Evolutionary conservation across 495 filamentous ascomycete species (phyloP).

Genomic region (Podospora comata): DNA sequence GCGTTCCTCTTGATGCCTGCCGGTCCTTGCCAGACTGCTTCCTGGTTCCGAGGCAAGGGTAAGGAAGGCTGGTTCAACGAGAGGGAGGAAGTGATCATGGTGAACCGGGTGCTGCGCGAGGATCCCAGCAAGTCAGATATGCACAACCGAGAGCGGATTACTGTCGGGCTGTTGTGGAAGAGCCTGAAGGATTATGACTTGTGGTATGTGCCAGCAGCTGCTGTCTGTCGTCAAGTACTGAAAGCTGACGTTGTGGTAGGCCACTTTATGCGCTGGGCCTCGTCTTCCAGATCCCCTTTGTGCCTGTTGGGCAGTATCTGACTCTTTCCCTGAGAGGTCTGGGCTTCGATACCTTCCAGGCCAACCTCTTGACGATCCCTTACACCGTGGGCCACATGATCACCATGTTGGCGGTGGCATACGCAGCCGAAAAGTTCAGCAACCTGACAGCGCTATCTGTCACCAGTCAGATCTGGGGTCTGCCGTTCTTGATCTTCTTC

Average conservation of each 20-base stretch:
- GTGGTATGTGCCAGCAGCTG: conserved; percentile 39
- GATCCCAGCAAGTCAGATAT: conserved; percentile 65
- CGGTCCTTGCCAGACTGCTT: conserved; percentile 67
- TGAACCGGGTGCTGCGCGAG: conserved; percentile 69
- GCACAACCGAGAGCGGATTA: conserved; percentile 62
- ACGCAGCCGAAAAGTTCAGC: conserved; percentile 48
- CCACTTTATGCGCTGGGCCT: conserved; percentile 67
- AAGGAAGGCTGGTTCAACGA: conserved; percentile 72
- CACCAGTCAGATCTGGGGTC: conserved; percentile 50
- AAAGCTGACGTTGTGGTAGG: background rate
- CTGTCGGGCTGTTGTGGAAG: conserved; percentile 56
- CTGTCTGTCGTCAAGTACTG: background rate
- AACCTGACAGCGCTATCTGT: conserved; percentile 49
- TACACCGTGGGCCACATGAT: conserved; percentile 40
- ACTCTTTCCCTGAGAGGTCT: conserved; percentile 62
- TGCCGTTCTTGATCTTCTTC: conserved; percentile 58
- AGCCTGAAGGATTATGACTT: conserved; percentile 68
- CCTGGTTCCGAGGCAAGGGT: conserved; percentile 65
- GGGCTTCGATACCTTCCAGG: conserved; percentile 67
- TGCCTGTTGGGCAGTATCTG: conserved; percentile 58
- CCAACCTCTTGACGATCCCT: conserved; percentile 51
- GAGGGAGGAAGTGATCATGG: conserved; percentile 64
- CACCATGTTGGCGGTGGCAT: conserved; percentile 48
- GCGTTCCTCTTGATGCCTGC: conserved; percentile 68
- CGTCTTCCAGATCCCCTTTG: conserved; percentile 57